Base-by-base conservation (phyloP, 202 grass and related monocot species). In the Schoenoplectus triqueter region DNA sequence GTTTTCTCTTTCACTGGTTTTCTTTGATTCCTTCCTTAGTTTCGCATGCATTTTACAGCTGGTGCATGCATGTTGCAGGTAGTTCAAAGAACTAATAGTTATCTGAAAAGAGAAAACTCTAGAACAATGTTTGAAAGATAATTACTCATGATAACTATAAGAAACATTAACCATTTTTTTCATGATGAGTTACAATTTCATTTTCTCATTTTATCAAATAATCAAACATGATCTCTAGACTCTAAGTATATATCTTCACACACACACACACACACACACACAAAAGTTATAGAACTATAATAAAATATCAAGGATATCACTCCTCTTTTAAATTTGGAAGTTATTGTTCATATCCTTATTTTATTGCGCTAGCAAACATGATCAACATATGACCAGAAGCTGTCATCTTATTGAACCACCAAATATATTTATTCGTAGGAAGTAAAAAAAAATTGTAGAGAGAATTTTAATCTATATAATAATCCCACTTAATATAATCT, bases 181-280 rank as follows among this genome's bases (percentile, higher is more conserved):
- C 1, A 17, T 14, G 1, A 69, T 42, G 40, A 42, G 10, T 11
- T 42, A 40, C 9, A 8, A 41, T 39, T n/a, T 68, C 14, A 42
- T 68, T 21, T 66, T 22, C 22, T 66, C 64, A 66, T 66, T 66
- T 66, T 66, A 39, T 22, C 21, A 67, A 67, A 67, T 42, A 31
- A 31, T 31, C 31, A 31, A 31, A 31, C 31, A 31, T 31, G 31
- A 31, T 31, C 31, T 31, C 31, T 31, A 31, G 31, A 31, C 31
- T 31, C 31, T 11, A 67, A 41, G 13, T 67, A 67, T 4, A 5
- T 66, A 22, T 66, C 8, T 22, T 67, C 39, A 4, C 22, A 67
- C 3, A 14, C 4, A 67, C 22, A 41, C 13, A 67, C 65, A 42
- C 40, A 41, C 40, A 57, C 54, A 4, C 31, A 57, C 2, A 13